Conservation (phyloP, 2,329 filamentous ascomycete genomes). For the Arthrobotrys entomopaga region DNA sequence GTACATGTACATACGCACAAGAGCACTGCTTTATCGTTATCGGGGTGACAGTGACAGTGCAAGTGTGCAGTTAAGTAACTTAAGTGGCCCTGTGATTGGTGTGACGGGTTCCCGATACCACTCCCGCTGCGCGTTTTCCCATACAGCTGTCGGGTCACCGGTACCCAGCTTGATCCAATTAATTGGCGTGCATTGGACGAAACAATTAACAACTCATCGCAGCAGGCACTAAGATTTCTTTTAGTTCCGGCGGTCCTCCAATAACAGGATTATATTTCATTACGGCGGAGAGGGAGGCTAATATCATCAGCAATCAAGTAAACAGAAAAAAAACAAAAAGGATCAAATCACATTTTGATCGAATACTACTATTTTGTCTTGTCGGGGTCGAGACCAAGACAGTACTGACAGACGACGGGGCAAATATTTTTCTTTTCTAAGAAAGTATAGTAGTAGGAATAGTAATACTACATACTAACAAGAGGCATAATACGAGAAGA, state of each 20-base stretch:
- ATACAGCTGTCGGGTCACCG: conserved; percentile 41
- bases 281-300: too few species aligned
- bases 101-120: conserved; percentile 48
- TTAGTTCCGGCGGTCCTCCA: conserved; percentile 13
- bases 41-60: conserved; percentile 14
- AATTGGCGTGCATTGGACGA: conserved; percentile 44
- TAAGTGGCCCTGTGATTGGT: conserved; percentile 37
- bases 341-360: conserved; percentile 9
- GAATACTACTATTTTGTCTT: too few species aligned
- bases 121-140: conserved; percentile 39
- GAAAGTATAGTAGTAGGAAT: too few species aligned
- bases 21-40: conserved; percentile 34
- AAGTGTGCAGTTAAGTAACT: not conserved
- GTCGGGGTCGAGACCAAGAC: too few species aligned
- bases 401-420: not conserved
- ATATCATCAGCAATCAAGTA: too few species aligned
- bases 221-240: conserved; percentile 40
- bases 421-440: too few species aligned
- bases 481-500: not conserved
- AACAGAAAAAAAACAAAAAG: too few species aligned
- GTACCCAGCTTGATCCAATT: conserved; percentile 6
- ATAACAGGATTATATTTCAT: conserved; percentile 21
- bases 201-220: conserved; percentile 56
- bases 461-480: too few species aligned
- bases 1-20: not conserved